A percentile compares a stretch with the other conserved stretches of the same genome.
Conservation (phyloP, 2,329 filamentous ascomycete species). For the Aotearoamyces nothofagi region DNA sequence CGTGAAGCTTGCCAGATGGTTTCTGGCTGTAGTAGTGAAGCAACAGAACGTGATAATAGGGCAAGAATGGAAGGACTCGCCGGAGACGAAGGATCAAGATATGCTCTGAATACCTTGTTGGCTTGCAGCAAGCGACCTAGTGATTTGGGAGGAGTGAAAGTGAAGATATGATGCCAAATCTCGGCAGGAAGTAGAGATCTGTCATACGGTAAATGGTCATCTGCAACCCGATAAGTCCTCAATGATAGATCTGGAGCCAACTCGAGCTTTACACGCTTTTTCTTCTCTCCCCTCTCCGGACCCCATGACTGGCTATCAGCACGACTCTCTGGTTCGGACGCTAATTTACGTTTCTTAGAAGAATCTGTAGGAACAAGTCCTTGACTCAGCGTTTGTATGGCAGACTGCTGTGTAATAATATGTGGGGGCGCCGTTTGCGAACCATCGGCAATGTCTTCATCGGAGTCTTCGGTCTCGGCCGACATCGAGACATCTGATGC, state of each 20-base stretch:
- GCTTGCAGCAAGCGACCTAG: slow-evolving; percentile 51
- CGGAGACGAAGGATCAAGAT: slow-evolving; percentile 34
- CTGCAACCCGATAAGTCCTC: slow-evolving; percentile 7
- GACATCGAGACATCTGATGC: slow-evolving; percentile 5
- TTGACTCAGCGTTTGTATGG: neutral
- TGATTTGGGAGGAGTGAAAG: slow-evolving; percentile 44
- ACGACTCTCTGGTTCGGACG: slow-evolving; percentile 5
- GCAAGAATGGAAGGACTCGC: slow-evolving; percentile 14
- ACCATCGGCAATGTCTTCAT: slow-evolving; percentile 4
- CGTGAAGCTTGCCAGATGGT: slow-evolving; percentile 58
- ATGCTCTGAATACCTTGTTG: slow-evolving; percentile 49
- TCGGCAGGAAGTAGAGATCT: slow-evolving; percentile 34
- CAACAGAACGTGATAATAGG: slow-evolving; percentile 20
- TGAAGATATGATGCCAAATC: slow-evolving; percentile 58
- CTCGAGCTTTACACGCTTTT: slow-evolving; percentile 16
- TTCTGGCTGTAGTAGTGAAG: slow-evolving; percentile 36
- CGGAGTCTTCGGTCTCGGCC: slow-evolving; percentile 3
- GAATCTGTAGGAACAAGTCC: neutral
- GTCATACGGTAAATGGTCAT: slow-evolving; percentile 10
- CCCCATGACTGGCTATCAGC: slow-evolving; percentile 5
- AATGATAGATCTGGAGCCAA: slow-evolving; percentile 3
- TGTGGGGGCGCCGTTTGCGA: neutral
- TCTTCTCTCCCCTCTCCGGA: slow-evolving; percentile 5
- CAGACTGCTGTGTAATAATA: slow-evolving; percentile 3
- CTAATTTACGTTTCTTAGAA: slow-evolving; percentile 15